These are phyloP conservation scores for Blastobotrys ciferrii DNA, from an alignment of 1,139 yeast genomes.

Conservation along the genomic window DNA sequence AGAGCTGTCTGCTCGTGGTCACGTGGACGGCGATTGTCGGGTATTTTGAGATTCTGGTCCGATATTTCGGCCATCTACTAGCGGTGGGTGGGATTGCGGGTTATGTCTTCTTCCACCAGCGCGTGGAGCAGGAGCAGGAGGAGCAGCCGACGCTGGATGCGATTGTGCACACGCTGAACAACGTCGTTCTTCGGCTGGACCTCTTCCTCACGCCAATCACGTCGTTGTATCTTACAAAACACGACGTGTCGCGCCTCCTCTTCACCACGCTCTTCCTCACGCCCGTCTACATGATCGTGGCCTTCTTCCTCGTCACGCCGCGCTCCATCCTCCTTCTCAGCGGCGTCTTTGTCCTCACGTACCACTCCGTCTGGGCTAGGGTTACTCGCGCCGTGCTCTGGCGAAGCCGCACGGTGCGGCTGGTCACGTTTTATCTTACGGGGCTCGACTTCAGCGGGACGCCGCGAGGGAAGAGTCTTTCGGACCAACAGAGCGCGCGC, in stretches of 20 bases:
- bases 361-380: slow-evolving; percentile 81
- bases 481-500: slow-evolving; percentile 27
- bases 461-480: slow-evolving; percentile 29
- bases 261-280: slow-evolving; percentile 84
- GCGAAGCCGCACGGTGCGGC: slow-evolving; percentile 72
- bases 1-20: slow-evolving; percentile 62
- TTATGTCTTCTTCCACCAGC: slow-evolving; percentile 52
- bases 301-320: slow-evolving; percentile 68
- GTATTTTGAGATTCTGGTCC: slow-evolving; percentile 69
- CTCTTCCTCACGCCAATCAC: slow-evolving; percentile 76
- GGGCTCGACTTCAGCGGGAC: slow-evolving; percentile 78
- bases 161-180: slow-evolving; percentile 75
- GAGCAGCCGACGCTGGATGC: slow-evolving; percentile 83
- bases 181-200: slow-evolving; percentile 74
- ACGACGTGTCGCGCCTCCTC: slow-evolving; percentile 74
- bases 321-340: slow-evolving; percentile 58
- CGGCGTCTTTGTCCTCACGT: slow-evolving; percentile 68
- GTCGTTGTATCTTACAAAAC: slow-evolving; percentile 62
- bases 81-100: slow-evolving; percentile 65
- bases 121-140: slow-evolving; percentile 47
- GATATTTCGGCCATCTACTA: slow-evolving; percentile 77
- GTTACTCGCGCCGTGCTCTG: slow-evolving; percentile 79
- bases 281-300: slow-evolving; percentile 72
- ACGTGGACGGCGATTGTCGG: slow-evolving; percentile 58
- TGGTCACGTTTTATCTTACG: slow-evolving; percentile 74